phyloP scores from a whole-genome alignment of 495 filamentous ascomycete species.

The Hypoxylon lenormandii region DNA sequence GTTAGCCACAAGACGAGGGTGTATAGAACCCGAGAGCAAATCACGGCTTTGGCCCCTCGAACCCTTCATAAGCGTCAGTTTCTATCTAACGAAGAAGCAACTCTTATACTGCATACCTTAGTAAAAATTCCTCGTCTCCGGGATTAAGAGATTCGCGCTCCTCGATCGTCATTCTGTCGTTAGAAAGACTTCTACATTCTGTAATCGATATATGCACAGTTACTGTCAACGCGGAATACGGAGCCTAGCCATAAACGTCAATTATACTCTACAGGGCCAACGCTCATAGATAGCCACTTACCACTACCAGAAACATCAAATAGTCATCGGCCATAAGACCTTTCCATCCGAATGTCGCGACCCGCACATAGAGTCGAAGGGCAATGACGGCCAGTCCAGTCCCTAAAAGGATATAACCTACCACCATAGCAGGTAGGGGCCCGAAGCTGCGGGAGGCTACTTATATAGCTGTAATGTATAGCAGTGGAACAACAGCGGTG shows the following conservation, averaged over 20 bases:
- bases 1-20: slow-evolving; percentile 67
- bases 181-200: slow-evolving; percentile 60
- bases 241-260: slow-evolving; percentile 15
- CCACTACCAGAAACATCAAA: slow-evolving; percentile 68
- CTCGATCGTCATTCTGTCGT: slow-evolving; percentile 68
- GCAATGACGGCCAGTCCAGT: slow-evolving; percentile 64
- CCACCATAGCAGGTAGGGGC: neutral
- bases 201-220: neutral
- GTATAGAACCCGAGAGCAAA: slow-evolving; percentile 69
- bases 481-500: too few relatives aligned
- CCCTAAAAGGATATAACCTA: slow-evolving; percentile 63
- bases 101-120: slow-evolving; percentile 54
- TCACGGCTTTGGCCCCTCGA: slow-evolving; percentile 68
- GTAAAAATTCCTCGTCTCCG: slow-evolving; percentile 60
- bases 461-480: too few relatives aligned
- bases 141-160: slow-evolving; percentile 60
- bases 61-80: slow-evolving; percentile 28
- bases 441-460: too few relatives aligned
- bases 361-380: slow-evolving; percentile 62
- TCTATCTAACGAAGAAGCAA: neutral
- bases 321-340: slow-evolving; percentile 69
- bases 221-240: slow-evolving; percentile 37
- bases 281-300: slow-evolving; percentile 43
- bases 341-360: slow-evolving; percentile 62
- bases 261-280: neutral